Conservation (phyloP, 345 rosid genomes). For the Lepidium africanum region DNA sequence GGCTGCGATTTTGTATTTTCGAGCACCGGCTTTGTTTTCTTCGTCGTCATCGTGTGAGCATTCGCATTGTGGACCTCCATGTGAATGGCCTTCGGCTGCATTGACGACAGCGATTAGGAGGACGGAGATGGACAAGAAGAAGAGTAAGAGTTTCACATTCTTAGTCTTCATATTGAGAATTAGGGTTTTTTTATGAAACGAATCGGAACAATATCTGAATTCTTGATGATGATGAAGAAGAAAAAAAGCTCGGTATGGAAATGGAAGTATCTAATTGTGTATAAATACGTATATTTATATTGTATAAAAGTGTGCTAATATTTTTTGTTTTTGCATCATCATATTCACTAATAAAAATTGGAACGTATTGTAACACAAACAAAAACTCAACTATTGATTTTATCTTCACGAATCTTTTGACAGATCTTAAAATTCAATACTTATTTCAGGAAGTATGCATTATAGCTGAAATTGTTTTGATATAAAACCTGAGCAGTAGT, state of each 20-base stretch:
- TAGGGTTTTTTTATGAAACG: no score
- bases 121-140: no score
- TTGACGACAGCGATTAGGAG: no score
- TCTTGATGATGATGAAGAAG: no score
- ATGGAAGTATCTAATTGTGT: no score
- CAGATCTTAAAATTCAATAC: neutral
- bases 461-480: neutral
- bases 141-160: no score
- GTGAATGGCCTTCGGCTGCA: constrained; percentile 2
- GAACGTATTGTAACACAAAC: neutral
- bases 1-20: constrained; percentile 24
- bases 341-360: neutral
- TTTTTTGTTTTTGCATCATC: neutral
- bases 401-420: neutral
- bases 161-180: no score
- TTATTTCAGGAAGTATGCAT: neutral
- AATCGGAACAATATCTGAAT: no score
- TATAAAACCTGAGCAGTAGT: neutral
- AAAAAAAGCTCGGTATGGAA: no score
- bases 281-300: neutral
- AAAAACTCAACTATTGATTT: neutral
- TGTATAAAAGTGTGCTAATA: neutral
- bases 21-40: constrained; percentile 20
- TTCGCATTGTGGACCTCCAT: constrained; percentile 12
- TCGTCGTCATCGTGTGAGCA: constrained; percentile 25